These are phyloP conservation scores for Jaapia argillacea DNA, from an alignment of 768 basidiomycete species.

Conservation along the genomic window DNA sequence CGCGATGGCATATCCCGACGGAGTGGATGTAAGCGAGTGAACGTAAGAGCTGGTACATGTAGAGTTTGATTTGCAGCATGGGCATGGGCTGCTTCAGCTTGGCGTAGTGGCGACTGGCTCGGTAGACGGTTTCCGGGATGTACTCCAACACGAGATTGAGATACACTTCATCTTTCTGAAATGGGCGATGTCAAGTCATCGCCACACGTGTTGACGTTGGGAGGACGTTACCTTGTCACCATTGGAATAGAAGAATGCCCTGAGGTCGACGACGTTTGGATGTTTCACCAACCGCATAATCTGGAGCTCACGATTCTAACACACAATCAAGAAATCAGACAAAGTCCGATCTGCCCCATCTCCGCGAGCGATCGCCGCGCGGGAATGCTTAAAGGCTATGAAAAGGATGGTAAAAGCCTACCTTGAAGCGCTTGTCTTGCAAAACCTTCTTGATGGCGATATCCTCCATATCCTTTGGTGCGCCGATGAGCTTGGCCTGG, in stretches of 20 bases:
- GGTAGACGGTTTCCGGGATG: slow-evolving; percentile 98
- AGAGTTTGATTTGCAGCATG: slow-evolving; percentile 98
- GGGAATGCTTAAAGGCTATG: too few relatives aligned
- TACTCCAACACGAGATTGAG: slow-evolving; percentile 99
- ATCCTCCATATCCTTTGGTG: slow-evolving; percentile 60
- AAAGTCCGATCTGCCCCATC: too few relatives aligned
- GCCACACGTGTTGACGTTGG: too few relatives aligned
- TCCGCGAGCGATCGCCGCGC: too few relatives aligned
- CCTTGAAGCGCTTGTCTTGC: slow-evolving; percentile 99
- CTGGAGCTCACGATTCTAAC: slow-evolving; percentile 95
- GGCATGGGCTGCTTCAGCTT: slow-evolving; percentile 99
- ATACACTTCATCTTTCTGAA: slow-evolving; percentile 98
- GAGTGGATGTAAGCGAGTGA: slow-evolving; percentile 99
- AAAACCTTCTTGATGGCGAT: slow-evolving; percentile 99
- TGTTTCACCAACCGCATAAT: slow-evolving; percentile 97
- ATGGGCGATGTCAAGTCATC: too few relatives aligned
- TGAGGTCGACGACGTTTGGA: slow-evolving; percentile 96
- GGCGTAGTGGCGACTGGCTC: slow-evolving; percentile 96
- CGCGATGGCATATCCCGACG: slow-evolving; percentile 98
- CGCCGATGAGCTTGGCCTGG: slow-evolving; percentile 77
- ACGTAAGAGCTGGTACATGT: slow-evolving; percentile 98
- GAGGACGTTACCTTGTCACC: slow-evolving; percentile 93
- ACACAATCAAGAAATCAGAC: neutral
- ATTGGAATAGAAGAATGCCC: slow-evolving; percentile 98
- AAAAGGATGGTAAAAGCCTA: too few relatives aligned